Evolutionary conservation across 2,329 filamentous ascomycete species (phyloP), one percentile per base, ranked within the genome.

Genomic region (Lecanicillium sp.): DNA sequence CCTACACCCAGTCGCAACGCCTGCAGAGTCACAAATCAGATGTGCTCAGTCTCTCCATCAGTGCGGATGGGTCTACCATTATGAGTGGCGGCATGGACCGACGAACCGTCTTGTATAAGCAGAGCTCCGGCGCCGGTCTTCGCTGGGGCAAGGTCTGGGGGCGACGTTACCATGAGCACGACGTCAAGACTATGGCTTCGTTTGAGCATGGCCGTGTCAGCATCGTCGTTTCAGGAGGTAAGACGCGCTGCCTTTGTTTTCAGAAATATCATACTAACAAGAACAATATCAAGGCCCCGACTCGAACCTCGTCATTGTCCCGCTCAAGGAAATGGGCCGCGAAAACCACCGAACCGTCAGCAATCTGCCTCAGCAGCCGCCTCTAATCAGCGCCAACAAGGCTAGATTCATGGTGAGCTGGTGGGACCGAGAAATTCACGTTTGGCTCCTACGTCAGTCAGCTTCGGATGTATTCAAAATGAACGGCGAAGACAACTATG

Each of bases 11-110:
- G 50, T 73, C 79, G 27, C 92, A 98, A 56, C 75, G 89, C 36
- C 77, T 98, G 39, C 81, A 88, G 53, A 80, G 83, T 18, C 92
- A 98, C 55, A 80, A 86, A 48, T 86, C 90, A 32, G 92, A 98
- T 61, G 82, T 95, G 4, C 70, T 98, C 43, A 90, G 89, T 55
- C 70, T 98, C n/a, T 81, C 86, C 3, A 76, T 80, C 20, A 94
- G 83, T 52, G 71, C 75, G 5, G 85, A 95, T 54, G 90, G 90
- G 13, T 78, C 78, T 15, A 78, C 80, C 15, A 84, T 98, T 15
- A 73, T 95, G 50, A 95, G 88, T 51, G 88, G 87, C 44, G 89
- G 92, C 40, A 92, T 95, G 70, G 92, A 98, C 57, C 80, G 86
- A 48, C 77, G 84, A 46, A 94, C 92, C 3, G 83, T 88, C 5